Evolutionary conservation across 2,329 filamentous ascomycete genomes (phyloP).

Genomic region (Fusarium sp.): DNA sequence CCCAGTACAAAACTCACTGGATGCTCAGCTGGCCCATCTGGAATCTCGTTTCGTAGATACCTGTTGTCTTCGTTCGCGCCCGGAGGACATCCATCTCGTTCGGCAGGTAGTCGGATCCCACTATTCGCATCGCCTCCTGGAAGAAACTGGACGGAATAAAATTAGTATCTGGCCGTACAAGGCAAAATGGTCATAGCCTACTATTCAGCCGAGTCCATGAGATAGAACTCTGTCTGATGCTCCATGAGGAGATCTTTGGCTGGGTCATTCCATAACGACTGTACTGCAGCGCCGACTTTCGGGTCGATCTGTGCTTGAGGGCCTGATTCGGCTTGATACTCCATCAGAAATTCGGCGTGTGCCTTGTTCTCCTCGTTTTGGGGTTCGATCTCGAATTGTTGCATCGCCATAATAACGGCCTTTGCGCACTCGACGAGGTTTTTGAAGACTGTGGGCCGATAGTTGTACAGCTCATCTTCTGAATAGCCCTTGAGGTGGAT

Average conservation of each 20-base stretch:
- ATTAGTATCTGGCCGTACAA: slow-evolving; percentile 20
- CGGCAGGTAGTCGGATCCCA: slow-evolving; percentile 86
- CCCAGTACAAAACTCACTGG: slow-evolving; percentile 74
- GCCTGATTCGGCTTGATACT: slow-evolving; percentile 91
- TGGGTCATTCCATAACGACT: slow-evolving; percentile 90
- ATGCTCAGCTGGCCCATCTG: slow-evolving; percentile 99
- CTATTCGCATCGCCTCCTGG: slow-evolving; percentile 89
- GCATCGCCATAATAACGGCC: slow-evolving; percentile 89
- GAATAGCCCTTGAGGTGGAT: slow-evolving; percentile 99
- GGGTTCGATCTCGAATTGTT: slow-evolving; percentile 88
- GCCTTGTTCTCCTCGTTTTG: slow-evolving; percentile 77
- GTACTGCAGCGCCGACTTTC: slow-evolving; percentile 84
- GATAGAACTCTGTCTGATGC: slow-evolving; percentile 96
- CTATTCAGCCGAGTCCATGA: slow-evolving; percentile 99
- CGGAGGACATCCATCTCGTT: slow-evolving; percentile 95
- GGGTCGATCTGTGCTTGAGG: slow-evolving; percentile 86
- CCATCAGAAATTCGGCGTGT: slow-evolving; percentile 82
- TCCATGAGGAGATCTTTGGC: slow-evolving; percentile 87
- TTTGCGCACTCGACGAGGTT: slow-evolving; percentile 98
- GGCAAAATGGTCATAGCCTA: slow-evolving; percentile 60
- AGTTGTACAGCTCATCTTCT: slow-evolving; percentile 91
- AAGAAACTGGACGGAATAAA: slow-evolving; percentile 78
- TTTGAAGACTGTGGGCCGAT: slow-evolving; percentile 97
- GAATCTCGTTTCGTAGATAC: slow-evolving; percentile 98
- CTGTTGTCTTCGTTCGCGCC: slow-evolving; percentile 96